These are phyloP conservation scores for Sphaerulina vaccinii DNA, from an alignment of 2,329 filamentous ascomycete genomes.

Conservation along the genomic window DNA sequence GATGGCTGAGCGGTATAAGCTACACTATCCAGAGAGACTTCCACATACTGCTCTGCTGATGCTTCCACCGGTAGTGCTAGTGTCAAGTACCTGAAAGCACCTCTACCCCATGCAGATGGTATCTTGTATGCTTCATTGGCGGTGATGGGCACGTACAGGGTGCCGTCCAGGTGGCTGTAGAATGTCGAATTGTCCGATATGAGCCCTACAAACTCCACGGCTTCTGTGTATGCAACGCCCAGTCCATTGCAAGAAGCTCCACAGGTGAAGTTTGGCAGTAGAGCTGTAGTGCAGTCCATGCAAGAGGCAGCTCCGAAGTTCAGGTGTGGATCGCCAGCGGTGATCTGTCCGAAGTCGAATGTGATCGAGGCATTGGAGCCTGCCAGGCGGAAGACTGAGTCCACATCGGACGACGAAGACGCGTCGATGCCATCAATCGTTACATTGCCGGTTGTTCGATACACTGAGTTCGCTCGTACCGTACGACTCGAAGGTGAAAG, in stretches of 20 bases:
- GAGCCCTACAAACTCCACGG: neutral
- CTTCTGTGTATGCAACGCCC: neutral
- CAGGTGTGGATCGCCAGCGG: neutral
- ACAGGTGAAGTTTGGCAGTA: neutral
- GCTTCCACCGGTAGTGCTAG: neutral
- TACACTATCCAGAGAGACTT: neutral
- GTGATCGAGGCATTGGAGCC: neutral
- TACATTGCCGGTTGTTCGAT: neutral
- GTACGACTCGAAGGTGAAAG: constrained; percentile 1
- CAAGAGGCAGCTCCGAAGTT: neutral
- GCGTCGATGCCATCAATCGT: neutral
- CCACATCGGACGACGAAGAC: neutral
- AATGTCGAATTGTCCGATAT: constrained; percentile 1
- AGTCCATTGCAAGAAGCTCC: neutral
- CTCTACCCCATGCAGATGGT: neutral
- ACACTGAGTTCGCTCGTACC: neutral
- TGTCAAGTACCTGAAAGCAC: constrained; percentile 1
- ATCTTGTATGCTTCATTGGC: neutral
- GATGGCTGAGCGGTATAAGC: neutral
- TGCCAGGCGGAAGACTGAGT: neutral
- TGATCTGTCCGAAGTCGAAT: constrained; percentile 2
- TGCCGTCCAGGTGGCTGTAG: neutral
- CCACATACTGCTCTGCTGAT: neutral
- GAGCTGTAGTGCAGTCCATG: neutral
- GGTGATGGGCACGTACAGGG: neutral